Percentiles rank a stretch among this genome's conserved stretches.
These are phyloP conservation scores for Solanum lignicaule DNA, from an alignment of 257 asterid species.

Conservation along the genomic window DNA sequence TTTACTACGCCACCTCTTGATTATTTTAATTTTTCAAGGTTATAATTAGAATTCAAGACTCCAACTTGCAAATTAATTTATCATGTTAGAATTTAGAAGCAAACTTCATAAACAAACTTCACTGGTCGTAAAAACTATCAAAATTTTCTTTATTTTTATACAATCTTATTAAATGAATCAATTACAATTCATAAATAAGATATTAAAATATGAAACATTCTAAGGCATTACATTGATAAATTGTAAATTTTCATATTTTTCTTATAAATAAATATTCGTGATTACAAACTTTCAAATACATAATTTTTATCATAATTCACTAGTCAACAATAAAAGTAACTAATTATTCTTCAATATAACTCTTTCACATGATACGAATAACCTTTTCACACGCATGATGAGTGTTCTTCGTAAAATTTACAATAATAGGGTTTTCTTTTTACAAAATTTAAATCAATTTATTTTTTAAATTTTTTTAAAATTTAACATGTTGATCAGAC, in stretches of 20 bases:
- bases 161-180: too few species aligned
- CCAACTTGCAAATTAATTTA: not conserved
- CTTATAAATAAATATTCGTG: too few species aligned
- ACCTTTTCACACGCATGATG: not conserved
- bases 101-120: not conserved
- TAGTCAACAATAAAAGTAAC: fast-evolving
- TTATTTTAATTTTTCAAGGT: not conserved
- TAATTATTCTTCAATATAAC: too few species aligned
- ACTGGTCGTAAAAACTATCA: too few species aligned
- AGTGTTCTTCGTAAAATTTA: not conserved
- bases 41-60: not conserved
- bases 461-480: too few species aligned
- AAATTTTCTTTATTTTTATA: too few species aligned
- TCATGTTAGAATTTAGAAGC: not conserved
- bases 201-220: not conserved
- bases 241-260: fast-evolving
- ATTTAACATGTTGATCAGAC: not conserved
- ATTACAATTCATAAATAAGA: too few species aligned
- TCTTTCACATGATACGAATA: too few species aligned
- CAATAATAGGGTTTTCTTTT: too few species aligned
- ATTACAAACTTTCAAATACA: not conserved
- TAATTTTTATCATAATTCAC: too few species aligned
- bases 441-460: too few species aligned
- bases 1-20: not conserved
- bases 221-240: too few species aligned